Conservation (phyloP, 1,139 yeast species). For the Saccharomyces hybrid region DNA sequence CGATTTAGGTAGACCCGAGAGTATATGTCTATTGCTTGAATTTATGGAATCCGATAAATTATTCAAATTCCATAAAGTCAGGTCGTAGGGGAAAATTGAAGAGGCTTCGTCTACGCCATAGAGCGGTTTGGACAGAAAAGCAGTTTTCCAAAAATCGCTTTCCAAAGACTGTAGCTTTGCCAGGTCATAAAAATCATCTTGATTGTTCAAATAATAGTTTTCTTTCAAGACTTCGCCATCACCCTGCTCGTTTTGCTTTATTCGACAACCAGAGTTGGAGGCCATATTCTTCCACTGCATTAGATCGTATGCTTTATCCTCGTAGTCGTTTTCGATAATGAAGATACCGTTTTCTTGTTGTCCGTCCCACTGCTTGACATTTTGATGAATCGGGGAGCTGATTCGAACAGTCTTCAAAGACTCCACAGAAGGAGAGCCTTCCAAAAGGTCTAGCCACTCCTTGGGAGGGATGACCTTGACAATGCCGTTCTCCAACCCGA, state of each 20-base stretch:
- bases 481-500: conserved; percentile 72
- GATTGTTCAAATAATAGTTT: neutral
- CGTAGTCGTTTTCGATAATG: neutral
- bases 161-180: neutral
- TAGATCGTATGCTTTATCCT: neutral
- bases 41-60: neutral
- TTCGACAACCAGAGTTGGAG: neutral
- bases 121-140: conserved; percentile 23
- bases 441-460: conserved; percentile 45
- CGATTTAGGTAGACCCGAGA: conserved; percentile 84
- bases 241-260: neutral
- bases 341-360: neutral
- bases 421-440: conserved; percentile 14
- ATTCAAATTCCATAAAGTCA: neutral
- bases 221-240: neutral
- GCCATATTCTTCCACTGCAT: neutral
- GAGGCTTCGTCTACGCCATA: conserved; percentile 44
- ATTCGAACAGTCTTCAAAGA: conserved; percentile 36
- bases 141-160: neutral
- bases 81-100: neutral
- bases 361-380: conserved; percentile 58
- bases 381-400: conserved; percentile 66
- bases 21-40: conserved; percentile 40
- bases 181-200: neutral
- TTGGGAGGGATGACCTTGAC: conserved; percentile 70